Evolutionary conservation across 2,329 filamentous ascomycete genomes (phyloP), one percentile per base, ranked within the genome.

Genomic region (Fusarium neocosmosporiellum): DNA sequence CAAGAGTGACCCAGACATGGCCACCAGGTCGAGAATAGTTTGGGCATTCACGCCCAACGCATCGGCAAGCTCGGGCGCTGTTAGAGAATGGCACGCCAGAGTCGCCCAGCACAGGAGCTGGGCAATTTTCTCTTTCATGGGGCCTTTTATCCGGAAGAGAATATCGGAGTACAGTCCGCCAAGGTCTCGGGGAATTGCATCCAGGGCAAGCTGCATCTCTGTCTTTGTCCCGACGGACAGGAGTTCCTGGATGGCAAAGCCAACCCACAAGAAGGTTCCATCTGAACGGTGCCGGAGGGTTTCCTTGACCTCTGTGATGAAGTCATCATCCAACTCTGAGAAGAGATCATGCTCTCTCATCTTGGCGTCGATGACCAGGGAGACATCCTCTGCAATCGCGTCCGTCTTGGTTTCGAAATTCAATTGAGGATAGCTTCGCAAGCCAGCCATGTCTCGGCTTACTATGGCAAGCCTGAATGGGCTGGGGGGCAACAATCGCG

Each of bases 401-500:
- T 18, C 1, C 14, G n/a, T 9, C 6, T 53, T 16, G 2, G 48
- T 31, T n/a, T 53, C 48, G 4, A 53, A 27, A 9, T 53, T 16
- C 10, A 31, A 7, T 13, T 3, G 48, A 33, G 16, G 48, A 8
- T 3, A 53, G 16, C 5, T n/a, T 13, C 7, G 20, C 14, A 57
- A 10, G 3, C 34, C 22, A 3, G 3, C 1, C 10, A 57, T 57
- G 8, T 57, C 33, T 9, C 54, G 54, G 18, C 54, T 57, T 6
- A 57, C 22, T 27, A 58, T 41, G 1, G 18, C 4, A 3, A 58
- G 11, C 11, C 2, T 58, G 10, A 58, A 57, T 20, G n/a, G 50
- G n/a, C 2, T 54, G 0, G 2, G 10, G 7, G 11, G n/a, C 1
- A 2, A 14, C 1, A 16, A 18, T 36, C 6, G 1, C 7, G 22